Evolutionary conservation across 306 rosid species (phyloP).

Genomic region (Sindora glabra): DNA sequence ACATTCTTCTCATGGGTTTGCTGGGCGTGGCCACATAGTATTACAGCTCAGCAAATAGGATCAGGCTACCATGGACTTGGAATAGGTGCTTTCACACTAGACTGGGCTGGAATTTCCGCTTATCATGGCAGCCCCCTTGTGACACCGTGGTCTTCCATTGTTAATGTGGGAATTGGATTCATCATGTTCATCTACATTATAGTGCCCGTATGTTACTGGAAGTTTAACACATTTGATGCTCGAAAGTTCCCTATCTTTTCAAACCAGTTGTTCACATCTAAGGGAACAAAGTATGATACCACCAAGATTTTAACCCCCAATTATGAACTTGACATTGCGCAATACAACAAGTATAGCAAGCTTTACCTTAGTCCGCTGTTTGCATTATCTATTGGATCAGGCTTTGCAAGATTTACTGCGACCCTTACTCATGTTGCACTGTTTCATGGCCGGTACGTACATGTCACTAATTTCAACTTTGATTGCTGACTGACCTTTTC

Average conservation of each 20-base stretch:
- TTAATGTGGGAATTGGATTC: conserved; percentile 86
- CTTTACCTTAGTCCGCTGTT: conserved; percentile 64
- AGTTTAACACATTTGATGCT: conserved; percentile 82
- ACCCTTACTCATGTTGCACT: conserved; percentile 61
- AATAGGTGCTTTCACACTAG: conserved; percentile 83
- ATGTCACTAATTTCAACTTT: neutral
- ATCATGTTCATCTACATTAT: conserved; percentile 83
- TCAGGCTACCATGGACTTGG: conserved; percentile 90
- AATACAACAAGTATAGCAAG: conserved; percentile 47
- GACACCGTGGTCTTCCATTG: conserved; percentile 81
- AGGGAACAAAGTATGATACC: conserved; percentile 76
- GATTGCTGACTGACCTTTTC: neutral
- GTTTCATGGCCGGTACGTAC: conserved; percentile 44
- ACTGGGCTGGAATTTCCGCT: conserved; percentile 98
- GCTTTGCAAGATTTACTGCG: conserved; percentile 63
- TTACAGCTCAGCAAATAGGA: conserved; percentile 95
- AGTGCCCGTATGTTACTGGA: conserved; percentile 91
- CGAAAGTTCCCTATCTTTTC: conserved; percentile 95
- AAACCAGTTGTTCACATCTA: conserved; percentile 55
- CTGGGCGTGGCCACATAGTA: conserved; percentile 86
- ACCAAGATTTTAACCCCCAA: conserved; percentile 65
- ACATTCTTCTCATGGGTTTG: conserved; percentile 98
- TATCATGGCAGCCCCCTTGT: conserved; percentile 97
- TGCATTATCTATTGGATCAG: conserved; percentile 62
- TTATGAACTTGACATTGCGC: conserved; percentile 19